Conservation (phyloP, 495 filamentous ascomycete genomes). For the Podospora pseudoanserina region DNA sequence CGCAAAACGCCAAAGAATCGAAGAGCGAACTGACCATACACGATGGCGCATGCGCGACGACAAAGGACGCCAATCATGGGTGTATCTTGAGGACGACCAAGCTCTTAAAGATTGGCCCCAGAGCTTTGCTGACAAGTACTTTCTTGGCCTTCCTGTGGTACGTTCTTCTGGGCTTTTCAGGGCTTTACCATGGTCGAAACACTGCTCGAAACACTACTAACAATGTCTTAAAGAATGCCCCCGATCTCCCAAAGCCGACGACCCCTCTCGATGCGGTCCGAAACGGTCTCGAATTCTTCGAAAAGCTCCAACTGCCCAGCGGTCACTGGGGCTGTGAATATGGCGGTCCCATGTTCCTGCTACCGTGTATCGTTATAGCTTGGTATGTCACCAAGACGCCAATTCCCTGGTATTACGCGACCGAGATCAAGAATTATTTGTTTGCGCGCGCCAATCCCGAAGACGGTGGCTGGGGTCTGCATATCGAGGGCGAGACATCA, state of each 20-base stretch:
- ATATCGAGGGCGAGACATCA: constrained; percentile 91
- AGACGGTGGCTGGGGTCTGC: constrained; percentile 95
- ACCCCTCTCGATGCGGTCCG: constrained; percentile 71
- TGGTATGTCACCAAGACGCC: constrained; percentile 89
- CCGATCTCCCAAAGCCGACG: constrained; percentile 63
- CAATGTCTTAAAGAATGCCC: constrained; percentile 56
- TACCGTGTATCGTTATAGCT: constrained; percentile 80
- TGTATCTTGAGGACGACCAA: constrained; percentile 79
- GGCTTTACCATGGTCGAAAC: background rate
- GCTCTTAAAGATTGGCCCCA: constrained; percentile 78
- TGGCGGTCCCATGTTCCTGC: constrained; percentile 81
- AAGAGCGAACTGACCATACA: constrained; percentile 63
- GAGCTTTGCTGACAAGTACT: constrained; percentile 76
- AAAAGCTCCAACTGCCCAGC: constrained; percentile 77
- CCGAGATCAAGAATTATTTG: constrained; percentile 91
- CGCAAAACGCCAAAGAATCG: constrained; percentile 38
- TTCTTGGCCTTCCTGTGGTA: constrained; percentile 61
- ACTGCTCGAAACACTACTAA: background rate
- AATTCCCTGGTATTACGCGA: constrained; percentile 74
- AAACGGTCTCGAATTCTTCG: constrained; percentile 88
- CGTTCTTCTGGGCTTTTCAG: background rate
- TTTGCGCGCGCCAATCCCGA: constrained; percentile 80
- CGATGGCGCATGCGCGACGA: constrained; percentile 86
- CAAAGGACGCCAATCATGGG: constrained; percentile 84
- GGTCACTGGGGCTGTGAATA: constrained; percentile 98